Conservation (phyloP, 208 protist genomes). For the Angomonas deanei region DNA sequence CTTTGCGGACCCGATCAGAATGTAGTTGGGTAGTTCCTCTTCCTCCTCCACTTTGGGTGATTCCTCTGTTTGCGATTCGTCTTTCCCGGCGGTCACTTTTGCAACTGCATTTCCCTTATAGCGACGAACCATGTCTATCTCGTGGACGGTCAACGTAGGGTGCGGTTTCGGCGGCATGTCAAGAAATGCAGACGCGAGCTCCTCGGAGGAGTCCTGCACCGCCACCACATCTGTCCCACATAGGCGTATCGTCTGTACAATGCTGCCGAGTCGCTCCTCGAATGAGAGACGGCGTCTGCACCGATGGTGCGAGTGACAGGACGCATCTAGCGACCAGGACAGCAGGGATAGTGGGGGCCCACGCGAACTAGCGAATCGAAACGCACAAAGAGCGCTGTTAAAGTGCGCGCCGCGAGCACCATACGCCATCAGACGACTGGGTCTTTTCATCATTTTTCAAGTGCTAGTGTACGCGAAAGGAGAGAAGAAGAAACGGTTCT, state of each 20-base stretch:
- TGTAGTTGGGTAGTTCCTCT: slow-evolving; percentile 19
- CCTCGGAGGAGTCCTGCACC: slow-evolving; percentile 63
- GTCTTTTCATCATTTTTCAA: neutral
- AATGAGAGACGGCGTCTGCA: slow-evolving; percentile 49
- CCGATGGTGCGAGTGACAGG: slow-evolving; percentile 33
- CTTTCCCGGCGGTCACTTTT: neutral
- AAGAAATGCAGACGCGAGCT: slow-evolving; percentile 35
- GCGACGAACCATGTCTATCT: neutral
- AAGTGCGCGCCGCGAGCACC: neutral
- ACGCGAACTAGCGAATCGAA: no score
- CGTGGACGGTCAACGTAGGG: neutral
- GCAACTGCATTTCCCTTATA: neutral
- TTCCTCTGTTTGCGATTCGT: neutral
- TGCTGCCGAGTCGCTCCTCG: slow-evolving; percentile 33
- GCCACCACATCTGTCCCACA: slow-evolving; percentile 66
- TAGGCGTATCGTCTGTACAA: slow-evolving; percentile 38
- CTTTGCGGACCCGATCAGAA: slow-evolving; percentile 40
- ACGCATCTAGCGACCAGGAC: slow-evolving; percentile 72
- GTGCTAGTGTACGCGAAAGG: neutral
- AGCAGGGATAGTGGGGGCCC: slow-evolving; percentile 62
- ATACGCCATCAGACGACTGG: no score
- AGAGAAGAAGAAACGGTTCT: slow-evolving; percentile 8
- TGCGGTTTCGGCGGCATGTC: neutral
- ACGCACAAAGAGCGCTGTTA: no score
- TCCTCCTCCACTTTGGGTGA: neutral